These are phyloP conservation scores for Lolium multiflorum DNA, from an alignment of 176 grass and related monocot species.

Conservation along the genomic window DNA sequence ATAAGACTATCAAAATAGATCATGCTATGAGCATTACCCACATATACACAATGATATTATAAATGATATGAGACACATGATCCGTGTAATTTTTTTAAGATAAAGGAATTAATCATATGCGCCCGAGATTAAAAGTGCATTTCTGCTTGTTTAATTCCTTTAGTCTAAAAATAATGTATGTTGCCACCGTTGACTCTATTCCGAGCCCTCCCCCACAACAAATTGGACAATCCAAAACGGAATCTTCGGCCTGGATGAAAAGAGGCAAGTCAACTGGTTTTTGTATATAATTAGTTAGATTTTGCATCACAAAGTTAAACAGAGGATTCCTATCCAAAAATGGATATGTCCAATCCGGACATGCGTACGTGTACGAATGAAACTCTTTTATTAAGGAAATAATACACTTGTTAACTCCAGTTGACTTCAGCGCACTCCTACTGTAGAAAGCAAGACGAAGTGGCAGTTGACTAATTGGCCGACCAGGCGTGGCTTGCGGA, in stretches of 20 bases:
- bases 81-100: no score
- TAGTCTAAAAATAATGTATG: no score
- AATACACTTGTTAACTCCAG: neutral
- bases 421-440: neutral
- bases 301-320: neutral
- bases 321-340: neutral
- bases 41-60: no score
- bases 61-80: no score
- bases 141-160: no score
- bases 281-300: no score
- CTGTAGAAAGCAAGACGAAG: neutral
- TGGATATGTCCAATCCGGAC: neutral
- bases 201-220: neutral
- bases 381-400: neutral
- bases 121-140: no score
- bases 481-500: conserved; percentile 3
- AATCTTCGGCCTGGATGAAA: neutral
- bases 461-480: neutral
- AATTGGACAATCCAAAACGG: neutral
- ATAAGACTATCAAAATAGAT: neutral
- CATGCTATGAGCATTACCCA: neutral
- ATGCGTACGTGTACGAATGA: neutral
- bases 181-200: no score
- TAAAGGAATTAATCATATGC: no score
- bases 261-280: neutral